Base-by-base conservation (phyloP, 2,329 filamentous ascomycete genomes). In the Nemania sp. region DNA sequence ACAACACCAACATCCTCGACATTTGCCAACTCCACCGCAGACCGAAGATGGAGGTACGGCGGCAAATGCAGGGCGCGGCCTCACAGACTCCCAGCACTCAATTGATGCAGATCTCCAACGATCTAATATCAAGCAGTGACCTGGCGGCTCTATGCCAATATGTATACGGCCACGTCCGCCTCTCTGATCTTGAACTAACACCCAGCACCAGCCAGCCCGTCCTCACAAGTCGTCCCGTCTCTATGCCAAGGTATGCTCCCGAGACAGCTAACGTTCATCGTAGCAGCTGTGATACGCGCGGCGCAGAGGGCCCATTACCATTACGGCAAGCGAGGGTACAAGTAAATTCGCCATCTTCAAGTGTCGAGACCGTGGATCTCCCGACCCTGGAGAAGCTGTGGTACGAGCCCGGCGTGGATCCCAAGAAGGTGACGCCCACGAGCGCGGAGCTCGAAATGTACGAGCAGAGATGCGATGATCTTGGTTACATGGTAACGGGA, bases 121-220 rank as follows among this genome's bases (percentile, higher is more conserved):
- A 7, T 9, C 11, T 7, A 32, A 6, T 7, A 12, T 21, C 4
- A 5, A 5, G 48, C 1, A 15, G 32, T 6, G n/a, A 29, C 3
- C 21, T 34, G 11, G 11, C 9, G 32, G 21, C 25, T 29, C 25
- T 17, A 7, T 18, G 12, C 1, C 11, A 49, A 39, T 12, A 48
- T 5, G 2, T 48, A 42, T 21, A 48, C 7, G 39, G 18, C 13
- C 54, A 49, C 13, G 45, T 49, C 2, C 35, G 35, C n/a, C 50
- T 59, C 3, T 18, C 35, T 20, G 49, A 59, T 2, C 35, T 58
- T 9, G 55, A 53, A 21, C 18, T 53, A 2, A 40, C 7, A n/a
- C 55, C 42, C 17, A n/a, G 15, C 34, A 17, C 32, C 13, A 17
- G 34, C 15, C 49, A 40, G 13, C 29, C 50, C 43, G 37, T 42